Evolutionary conservation across 257 asterid species (phyloP).

Genomic region (Lycium barbarum): DNA sequence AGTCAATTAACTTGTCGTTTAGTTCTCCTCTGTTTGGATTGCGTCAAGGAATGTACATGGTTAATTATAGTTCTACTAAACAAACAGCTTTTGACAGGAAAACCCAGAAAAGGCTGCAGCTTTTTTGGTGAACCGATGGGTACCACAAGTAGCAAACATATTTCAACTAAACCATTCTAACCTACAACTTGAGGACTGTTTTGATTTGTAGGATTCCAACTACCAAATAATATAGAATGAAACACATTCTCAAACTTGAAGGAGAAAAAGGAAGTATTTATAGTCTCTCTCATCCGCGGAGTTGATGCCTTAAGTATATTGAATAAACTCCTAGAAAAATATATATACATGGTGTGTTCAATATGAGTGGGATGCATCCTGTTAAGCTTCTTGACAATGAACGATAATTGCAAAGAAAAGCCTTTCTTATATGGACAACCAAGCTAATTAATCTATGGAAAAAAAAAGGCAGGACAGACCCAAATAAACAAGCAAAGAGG

Average conservation of each 20-base stretch:
- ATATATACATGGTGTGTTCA: neutral
- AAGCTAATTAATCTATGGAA: neutral
- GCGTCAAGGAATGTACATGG: conserved; percentile 15
- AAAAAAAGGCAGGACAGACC: neutral
- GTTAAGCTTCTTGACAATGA: neutral
- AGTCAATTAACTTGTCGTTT: conserved; percentile 36
- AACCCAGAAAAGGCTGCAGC: conserved; percentile 36
- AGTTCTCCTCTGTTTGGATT: conserved; percentile 39
- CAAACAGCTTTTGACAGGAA: conserved; percentile 33
- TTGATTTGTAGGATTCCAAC: conserved; percentile 14
- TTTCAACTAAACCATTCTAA: neutral
- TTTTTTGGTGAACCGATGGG: conserved; percentile 44
- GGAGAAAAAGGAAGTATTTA: neutral
- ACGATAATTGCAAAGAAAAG: neutral
- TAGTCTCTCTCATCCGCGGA: neutral
- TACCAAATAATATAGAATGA: neutral
- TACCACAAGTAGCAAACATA: conserved; percentile 49
- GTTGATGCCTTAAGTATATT: neutral
- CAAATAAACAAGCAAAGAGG: neutral
- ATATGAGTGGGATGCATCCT: conserved; percentile 9
- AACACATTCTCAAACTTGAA: neutral
- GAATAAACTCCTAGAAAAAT: neutral
- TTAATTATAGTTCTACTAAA: conserved; percentile 30
- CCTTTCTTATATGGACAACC: neutral
- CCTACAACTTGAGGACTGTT: neutral